These are phyloP conservation scores for Pseudoperonospora humuli DNA, from an alignment of 352 stramenopile genomes.

Conservation along the genomic window DNA sequence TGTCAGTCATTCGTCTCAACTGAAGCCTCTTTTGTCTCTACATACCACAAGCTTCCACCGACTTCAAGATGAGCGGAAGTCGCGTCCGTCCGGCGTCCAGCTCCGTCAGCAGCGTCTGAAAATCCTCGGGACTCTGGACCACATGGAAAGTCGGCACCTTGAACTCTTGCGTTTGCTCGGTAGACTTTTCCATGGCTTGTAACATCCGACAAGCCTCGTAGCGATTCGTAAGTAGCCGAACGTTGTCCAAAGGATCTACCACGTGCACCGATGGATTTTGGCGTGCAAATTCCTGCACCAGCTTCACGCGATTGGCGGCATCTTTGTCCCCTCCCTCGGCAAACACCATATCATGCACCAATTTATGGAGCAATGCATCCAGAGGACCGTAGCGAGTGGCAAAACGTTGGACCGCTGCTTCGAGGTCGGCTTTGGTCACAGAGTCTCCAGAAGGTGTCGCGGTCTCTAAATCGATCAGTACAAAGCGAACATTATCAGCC, in stretches of 20 bases:
- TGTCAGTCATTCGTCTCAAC: background rate
- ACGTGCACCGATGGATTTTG: conserved; percentile 41
- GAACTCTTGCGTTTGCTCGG: conserved; percentile 19
- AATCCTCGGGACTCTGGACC: conserved; percentile 31
- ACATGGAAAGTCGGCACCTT: conserved; percentile 46
- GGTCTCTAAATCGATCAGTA: conserved; percentile 64
- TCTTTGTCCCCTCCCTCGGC: conserved; percentile 37
- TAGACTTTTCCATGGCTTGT: conserved; percentile 10
- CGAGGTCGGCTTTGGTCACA: conserved; percentile 21
- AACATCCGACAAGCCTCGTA: conserved; percentile 53
- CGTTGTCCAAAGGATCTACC: conserved; percentile 63
- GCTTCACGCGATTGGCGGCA: conserved; percentile 32
- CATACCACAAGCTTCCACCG: conserved; percentile 72
- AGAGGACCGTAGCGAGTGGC: conserved; percentile 33
- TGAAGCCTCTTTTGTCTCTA: conserved; percentile 1
- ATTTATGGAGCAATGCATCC: conserved; percentile 71
- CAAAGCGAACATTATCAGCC: conserved; percentile 48
- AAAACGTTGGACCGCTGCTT: conserved; percentile 19
- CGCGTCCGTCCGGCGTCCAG: conserved; percentile 33
- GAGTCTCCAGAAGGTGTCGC: conserved; percentile 11
- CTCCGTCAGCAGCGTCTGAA: conserved; percentile 26
- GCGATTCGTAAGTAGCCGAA: conserved; percentile 64
- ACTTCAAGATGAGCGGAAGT: conserved; percentile 79
- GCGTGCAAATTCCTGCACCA: conserved; percentile 43
- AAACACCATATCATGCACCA: conserved; percentile 83